Evolutionary conservation across 2,329 filamentous ascomycete species (phyloP).

Genomic region (Chaetothyriales sp.): DNA sequence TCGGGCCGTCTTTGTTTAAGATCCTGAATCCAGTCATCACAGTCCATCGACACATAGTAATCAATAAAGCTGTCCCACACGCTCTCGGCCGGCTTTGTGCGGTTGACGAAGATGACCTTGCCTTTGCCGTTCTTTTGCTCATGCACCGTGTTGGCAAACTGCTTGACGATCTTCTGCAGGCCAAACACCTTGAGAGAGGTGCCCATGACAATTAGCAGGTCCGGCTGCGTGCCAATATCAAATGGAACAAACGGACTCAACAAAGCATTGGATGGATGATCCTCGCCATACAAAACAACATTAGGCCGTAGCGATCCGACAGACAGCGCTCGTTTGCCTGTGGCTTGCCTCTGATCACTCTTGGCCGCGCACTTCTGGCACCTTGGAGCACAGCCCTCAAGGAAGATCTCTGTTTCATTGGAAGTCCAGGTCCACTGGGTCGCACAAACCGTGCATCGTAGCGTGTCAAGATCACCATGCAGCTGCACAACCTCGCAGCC

Average conservation of each 20-base stretch:
- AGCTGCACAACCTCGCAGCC: constrained; percentile 44
- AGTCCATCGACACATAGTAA: constrained; percentile 61
- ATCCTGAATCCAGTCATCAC: constrained; percentile 56
- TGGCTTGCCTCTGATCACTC: constrained; percentile 46
- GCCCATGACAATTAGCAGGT: constrained; percentile 54
- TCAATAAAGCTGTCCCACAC: constrained; percentile 59
- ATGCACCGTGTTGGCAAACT: constrained; percentile 58
- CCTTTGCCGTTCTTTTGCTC: constrained; percentile 39
- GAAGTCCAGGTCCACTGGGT: constrained; percentile 27
- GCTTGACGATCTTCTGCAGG: constrained; percentile 53
- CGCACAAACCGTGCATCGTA: constrained; percentile 40
- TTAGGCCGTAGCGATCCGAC: constrained; percentile 55
- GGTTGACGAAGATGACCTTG: constrained; percentile 58
- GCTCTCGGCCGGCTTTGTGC: constrained; percentile 56
- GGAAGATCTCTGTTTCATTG: constrained; percentile 31
- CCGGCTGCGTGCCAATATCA: constrained; percentile 48
- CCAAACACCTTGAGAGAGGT: constrained; percentile 58
- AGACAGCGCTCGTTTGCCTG: constrained; percentile 50
- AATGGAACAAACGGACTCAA: constrained; percentile 55
- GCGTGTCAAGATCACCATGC: constrained; percentile 50
- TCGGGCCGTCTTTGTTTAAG: constrained; percentile 43
- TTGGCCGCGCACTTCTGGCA: constrained; percentile 52
- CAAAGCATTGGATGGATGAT: constrained; percentile 52
- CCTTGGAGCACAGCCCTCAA: constrained; percentile 50
- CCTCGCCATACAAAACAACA: constrained; percentile 60